These are phyloP conservation scores for Aspergillus phoenicis DNA, from an alignment of 2,329 filamentous ascomycete genomes.

Conservation along the genomic window DNA sequence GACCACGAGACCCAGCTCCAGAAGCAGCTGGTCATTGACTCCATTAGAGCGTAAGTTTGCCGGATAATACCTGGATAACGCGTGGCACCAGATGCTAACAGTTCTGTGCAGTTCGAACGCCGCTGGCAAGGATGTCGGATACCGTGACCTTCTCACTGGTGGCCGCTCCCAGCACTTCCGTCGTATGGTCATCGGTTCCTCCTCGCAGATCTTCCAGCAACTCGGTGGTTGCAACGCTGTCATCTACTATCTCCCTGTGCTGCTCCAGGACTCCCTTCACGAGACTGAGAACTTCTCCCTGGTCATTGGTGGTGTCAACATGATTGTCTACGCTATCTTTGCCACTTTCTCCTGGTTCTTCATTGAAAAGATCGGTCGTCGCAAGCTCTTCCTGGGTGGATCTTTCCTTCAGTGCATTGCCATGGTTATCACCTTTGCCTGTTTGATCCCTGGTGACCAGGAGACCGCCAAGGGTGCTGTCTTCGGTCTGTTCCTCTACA, in stretches of 20 bases:
- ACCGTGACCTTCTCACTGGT: slow-evolving; percentile 47
- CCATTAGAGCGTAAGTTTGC: slow-evolving; percentile 58
- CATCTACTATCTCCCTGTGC: slow-evolving; percentile 53
- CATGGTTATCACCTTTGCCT: slow-evolving; percentile 45
- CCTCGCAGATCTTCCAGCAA: slow-evolving; percentile 51
- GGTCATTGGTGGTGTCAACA: slow-evolving; percentile 56
- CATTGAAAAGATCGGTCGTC: slow-evolving; percentile 53
- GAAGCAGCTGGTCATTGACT: slow-evolving; percentile 70
- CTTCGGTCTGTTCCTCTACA: slow-evolving; percentile 69
- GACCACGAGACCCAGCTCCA: slow-evolving; percentile 61
- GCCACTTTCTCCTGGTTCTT: slow-evolving; percentile 52
- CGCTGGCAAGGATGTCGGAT: slow-evolving; percentile 49
- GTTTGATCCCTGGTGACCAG: slow-evolving; percentile 35
- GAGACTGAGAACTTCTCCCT: slow-evolving; percentile 47
- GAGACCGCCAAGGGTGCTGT: slow-evolving; percentile 42
- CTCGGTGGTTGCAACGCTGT: slow-evolving; percentile 55
- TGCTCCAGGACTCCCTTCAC: slow-evolving; percentile 52
- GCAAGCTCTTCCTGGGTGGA: slow-evolving; percentile 46
- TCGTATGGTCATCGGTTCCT: slow-evolving; percentile 45
- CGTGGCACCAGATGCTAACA: slow-evolving; percentile 38
- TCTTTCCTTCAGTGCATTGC: slow-evolving; percentile 42
- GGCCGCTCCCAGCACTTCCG: slow-evolving; percentile 45
- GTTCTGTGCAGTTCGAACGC: slow-evolving; percentile 55
- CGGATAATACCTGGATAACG: slow-evolving; percentile 17
- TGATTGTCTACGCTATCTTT: slow-evolving; percentile 49